Evolutionary conservation across 352 stramenopile species (phyloP), one percentile per base, ranked within the genome.

Genomic region (Pythium brachiatum): DNA sequence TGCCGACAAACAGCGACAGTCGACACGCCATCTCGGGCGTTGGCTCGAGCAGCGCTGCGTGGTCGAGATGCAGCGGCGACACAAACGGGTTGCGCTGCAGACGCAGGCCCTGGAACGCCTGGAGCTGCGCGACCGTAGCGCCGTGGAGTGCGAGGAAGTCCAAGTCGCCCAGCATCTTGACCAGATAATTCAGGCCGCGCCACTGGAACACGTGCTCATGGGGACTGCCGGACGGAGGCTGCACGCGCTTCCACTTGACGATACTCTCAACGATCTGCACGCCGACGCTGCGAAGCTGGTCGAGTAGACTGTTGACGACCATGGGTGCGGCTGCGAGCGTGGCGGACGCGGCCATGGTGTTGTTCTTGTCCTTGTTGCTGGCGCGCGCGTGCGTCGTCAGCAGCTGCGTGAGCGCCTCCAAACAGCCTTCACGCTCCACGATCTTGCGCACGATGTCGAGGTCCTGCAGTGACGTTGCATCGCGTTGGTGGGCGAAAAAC

Each of bases 351-450:
- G 52, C 46, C 1, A 57, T 29, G 60, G 62, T 9, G 39, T 25
- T 36, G 55, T 56, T 13, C 38, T n/a, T 38, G 25, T 60, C 44
- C 25, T 53, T 54, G 51, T 50, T 34, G 43, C 50, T 57, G 56
- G 57, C 71, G 32, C 53, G 53, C 50, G 65, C 65, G 72, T 70
- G 68, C 53, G 50, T 78, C 31, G 41, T 67, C n/a, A 89, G 59
- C 12, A 91, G 55, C 57, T 91, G 81, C 34, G 84, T 55, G 15
- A 94, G 62, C 3, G 85, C 79, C 62, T 94, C 85, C 39, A 94
- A 53, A 50, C 85, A 94, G 15, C 83, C 83, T 53, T 94, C 85
- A 3, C 85, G 81, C 70, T 94, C 85, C 2, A 92, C 83, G 41
- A 94, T 90, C 70, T 81, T 86, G 47, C 79, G 81, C 52, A 91